phyloP scores from a whole-genome alignment of 1,284 basidiomycete genomes.

The Cystobasidium pallidum region DNA sequence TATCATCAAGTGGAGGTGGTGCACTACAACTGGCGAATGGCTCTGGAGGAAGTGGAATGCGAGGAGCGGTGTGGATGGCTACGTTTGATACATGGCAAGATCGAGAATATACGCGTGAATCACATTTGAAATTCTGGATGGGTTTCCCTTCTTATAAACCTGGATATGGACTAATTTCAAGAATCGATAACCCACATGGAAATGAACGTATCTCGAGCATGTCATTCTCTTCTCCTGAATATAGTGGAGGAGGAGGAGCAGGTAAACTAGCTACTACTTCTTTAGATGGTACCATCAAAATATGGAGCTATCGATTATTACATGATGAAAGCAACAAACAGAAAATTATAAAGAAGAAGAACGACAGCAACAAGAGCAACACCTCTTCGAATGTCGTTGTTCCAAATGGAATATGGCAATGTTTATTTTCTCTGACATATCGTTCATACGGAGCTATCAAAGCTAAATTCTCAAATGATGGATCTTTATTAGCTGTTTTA shows the following conservation, averaged over 20 bases:
- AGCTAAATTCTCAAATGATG: slow-evolving; percentile 80
- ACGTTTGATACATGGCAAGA: slow-evolving; percentile 79
- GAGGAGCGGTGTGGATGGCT: slow-evolving; percentile 74
- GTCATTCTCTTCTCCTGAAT: slow-evolving; percentile 64
- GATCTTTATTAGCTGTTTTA: slow-evolving; percentile 78
- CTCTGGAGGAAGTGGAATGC: slow-evolving; percentile 47
- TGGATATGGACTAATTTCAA: slow-evolving; percentile 69
- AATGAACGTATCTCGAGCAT: slow-evolving; percentile 66
- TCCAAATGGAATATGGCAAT: slow-evolving; percentile 49
- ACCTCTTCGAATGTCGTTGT: slow-evolving; percentile 33
- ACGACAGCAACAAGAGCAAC: slow-evolving; percentile 1
- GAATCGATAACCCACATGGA: slow-evolving; percentile 87
- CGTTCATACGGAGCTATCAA: slow-evolving; percentile 69
- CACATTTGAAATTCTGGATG: slow-evolving; percentile 87
- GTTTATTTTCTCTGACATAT: slow-evolving; percentile 68
- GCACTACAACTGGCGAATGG: neutral
- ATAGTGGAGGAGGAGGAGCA: too few species aligned
- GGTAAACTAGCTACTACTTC: slow-evolving; percentile 58
- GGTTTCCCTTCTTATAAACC: slow-evolving; percentile 54
- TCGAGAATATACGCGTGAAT: slow-evolving; percentile 65
- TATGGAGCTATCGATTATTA: slow-evolving; percentile 56
- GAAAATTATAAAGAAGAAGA: neutral
- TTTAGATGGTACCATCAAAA: slow-evolving; percentile 58
- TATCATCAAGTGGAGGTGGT: neutral
- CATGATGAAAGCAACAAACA: neutral